A percentile compares a stretch with the other conserved stretches of the same genome.
Conservation (phyloP, 495 filamentous ascomycete genomes). For the Chaetomium tenue region DNA sequence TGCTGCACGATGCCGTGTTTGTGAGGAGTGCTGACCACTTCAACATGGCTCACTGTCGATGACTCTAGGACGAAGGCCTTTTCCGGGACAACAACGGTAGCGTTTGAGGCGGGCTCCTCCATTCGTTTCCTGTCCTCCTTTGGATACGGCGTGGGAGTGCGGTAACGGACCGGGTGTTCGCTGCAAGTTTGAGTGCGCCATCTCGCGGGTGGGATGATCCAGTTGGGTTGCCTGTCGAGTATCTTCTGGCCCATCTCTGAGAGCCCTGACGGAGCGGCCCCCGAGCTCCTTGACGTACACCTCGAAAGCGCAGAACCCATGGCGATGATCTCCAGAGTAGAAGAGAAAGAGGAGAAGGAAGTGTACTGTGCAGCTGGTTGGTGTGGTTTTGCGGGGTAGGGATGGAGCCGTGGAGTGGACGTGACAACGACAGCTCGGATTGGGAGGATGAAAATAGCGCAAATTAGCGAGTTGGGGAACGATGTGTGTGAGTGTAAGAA, state of each 20-base stretch:
- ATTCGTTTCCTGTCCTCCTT: constrained; percentile 29
- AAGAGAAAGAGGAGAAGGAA: neutral
- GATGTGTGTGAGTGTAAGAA: neutral
- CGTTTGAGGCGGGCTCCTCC: neutral
- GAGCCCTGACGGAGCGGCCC: constrained; percentile 6
- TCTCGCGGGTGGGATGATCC: constrained; percentile 26
- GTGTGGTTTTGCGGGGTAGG: constrained; percentile 1
- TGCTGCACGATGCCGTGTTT: neutral
- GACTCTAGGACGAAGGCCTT: constrained; percentile 27
- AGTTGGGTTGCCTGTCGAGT: constrained; percentile 35
- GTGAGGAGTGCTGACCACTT: constrained; percentile 7
- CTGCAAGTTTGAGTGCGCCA: constrained; percentile 22
- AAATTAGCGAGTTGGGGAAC: constrained; percentile 15
- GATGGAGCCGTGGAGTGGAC: neutral
- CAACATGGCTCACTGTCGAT: constrained; percentile 20
- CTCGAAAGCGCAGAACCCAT: constrained; percentile 34
- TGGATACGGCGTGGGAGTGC: constrained; percentile 34
- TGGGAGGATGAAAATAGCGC: constrained; percentile 21
- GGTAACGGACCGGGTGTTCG: constrained; percentile 31
- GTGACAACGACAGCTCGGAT: neutral
- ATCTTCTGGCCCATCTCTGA: constrained; percentile 29
- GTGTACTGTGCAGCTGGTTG: neutral
- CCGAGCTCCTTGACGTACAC: constrained; percentile 22
- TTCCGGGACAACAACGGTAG: constrained; percentile 11
- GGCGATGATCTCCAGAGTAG: neutral